A percentile compares a stretch with the other conserved stretches of the same genome.
These are phyloP conservation scores for Fusarium transvaalense DNA, from an alignment of 2,329 filamentous ascomycete genomes.

Conservation along the genomic window DNA sequence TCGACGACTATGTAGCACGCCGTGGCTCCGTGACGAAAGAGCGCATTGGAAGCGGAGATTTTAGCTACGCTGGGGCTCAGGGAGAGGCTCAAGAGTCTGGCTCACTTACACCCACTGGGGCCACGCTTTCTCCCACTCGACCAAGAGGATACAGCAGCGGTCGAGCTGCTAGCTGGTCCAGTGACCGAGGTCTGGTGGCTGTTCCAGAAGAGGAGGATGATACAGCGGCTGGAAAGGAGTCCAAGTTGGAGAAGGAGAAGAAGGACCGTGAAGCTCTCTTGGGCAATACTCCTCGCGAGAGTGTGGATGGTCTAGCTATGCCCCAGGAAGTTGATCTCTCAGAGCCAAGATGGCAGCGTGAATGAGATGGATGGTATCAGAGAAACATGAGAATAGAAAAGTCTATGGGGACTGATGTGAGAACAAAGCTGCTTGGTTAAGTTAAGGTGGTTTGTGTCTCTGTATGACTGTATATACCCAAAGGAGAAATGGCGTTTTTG, in stretches of 20 bases:
- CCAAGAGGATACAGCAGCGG: conserved; percentile 47
- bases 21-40: conserved; percentile 47
- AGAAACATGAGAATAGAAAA: conserved; percentile 1
- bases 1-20: conserved; percentile 60
- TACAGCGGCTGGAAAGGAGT: conserved; percentile 27
- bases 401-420: conserved; percentile 15
- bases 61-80: conserved; percentile 46
- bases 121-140: conserved; percentile 37
- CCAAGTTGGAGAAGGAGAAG: conserved; percentile 31
- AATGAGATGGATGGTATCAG: conserved; percentile 3
- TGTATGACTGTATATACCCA: conserved; percentile 47
- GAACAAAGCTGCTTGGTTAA: conserved; percentile 10
- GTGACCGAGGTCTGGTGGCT: conserved; percentile 54
- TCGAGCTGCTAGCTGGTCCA: conserved; percentile 54
- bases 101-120: conserved; percentile 1
- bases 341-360: conserved; percentile 48
- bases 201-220: conserved; percentile 57
- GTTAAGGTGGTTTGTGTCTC: conserved; percentile 29
- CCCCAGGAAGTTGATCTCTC: conserved; percentile 47
- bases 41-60: conserved; percentile 51
- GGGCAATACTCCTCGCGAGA: conserved; percentile 42
- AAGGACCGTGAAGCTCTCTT: conserved; percentile 51
- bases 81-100: conserved; percentile 29
- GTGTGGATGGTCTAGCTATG: conserved; percentile 37
- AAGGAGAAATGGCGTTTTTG: conserved; percentile 42